phyloP scores from a whole-genome alignment of 2,329 filamentous ascomycete genomes.

The Aspergillus pseudoglaucus region DNA sequence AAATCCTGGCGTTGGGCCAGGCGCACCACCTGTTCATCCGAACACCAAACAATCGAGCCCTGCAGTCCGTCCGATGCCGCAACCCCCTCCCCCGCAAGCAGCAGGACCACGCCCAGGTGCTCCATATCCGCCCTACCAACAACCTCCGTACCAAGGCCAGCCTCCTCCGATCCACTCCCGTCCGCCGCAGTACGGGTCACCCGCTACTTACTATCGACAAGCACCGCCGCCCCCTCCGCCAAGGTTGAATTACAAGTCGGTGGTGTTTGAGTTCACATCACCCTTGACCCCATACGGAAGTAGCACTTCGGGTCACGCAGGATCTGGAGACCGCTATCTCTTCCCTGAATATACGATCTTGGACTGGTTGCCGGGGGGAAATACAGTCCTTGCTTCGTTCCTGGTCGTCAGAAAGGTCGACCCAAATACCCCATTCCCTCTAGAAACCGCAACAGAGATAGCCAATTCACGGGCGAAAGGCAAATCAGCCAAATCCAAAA shows the following conservation, averaged over 20 bases:
- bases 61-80: slow-evolving; percentile 17
- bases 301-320: slow-evolving; percentile 34
- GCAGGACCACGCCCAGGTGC: slow-evolving; percentile 20
- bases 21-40: slow-evolving; percentile 4
- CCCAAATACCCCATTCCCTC: slow-evolving; percentile 31
- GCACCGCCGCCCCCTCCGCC: slow-evolving; percentile 26
- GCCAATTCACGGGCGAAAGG: slow-evolving; percentile 21
- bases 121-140: slow-evolving; percentile 25
- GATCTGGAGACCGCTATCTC: slow-evolving; percentile 42
- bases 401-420: slow-evolving; percentile 40
- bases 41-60: slow-evolving; percentile 16
- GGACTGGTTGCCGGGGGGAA: slow-evolving; percentile 42
- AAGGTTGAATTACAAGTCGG: slow-evolving; percentile 38
- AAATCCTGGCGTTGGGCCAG: slow-evolving; percentile 3
- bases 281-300: slow-evolving; percentile 36
- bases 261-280: slow-evolving; percentile 44
- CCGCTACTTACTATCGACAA: slow-evolving; percentile 27
- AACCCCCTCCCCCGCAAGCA: slow-evolving; percentile 16
- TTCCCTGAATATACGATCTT: slow-evolving; percentile 45
- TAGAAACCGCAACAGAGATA: slow-evolving; percentile 26
- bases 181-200: slow-evolving; percentile 26
- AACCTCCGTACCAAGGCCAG: slow-evolving; percentile 25
- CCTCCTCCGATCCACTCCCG: slow-evolving; percentile 32
- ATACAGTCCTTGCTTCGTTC: slow-evolving; percentile 43
- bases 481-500: slow-evolving; percentile 34